Percentiles rank a stretch among this genome's conserved stretches.
phyloP scores from a whole-genome alignment of 148 eudicot species.

The Camellia sinensis region DNA sequence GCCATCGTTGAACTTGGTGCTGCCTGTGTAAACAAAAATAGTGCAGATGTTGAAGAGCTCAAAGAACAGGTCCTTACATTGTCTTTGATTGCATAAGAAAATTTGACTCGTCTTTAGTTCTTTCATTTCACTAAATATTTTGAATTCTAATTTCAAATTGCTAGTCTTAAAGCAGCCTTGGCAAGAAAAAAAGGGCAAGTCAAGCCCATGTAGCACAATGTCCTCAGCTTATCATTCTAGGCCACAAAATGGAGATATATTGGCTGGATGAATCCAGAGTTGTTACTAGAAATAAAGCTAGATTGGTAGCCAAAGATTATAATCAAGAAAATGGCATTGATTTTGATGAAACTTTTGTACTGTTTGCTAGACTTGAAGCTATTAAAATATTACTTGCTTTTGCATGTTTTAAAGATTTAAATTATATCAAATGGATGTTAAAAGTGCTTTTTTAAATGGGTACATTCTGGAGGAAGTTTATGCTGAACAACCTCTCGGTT shows the following conservation, averaged over 20 bases:
- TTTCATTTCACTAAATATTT: neutral
- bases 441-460: no score
- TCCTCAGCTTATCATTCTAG: conserved; percentile 48
- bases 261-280: neutral
- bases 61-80: conserved; percentile 71
- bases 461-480: no score
- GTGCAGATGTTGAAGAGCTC: conserved; percentile 84
- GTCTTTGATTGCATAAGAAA: neutral
- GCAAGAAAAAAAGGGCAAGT: conserved; percentile 69
- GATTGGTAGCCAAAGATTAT: no score
- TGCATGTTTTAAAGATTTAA: no score
- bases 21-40: conserved; percentile 80
- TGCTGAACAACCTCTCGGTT: no score
- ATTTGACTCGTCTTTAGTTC: neutral
- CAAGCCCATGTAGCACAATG: conserved; percentile 39
- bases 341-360: no score
- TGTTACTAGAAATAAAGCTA: no score
- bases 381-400: no score
- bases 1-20: conserved; percentile 98
- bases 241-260: conserved; percentile 30
- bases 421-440: no score
- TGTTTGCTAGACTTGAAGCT: no score
- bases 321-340: no score
- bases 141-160: conserved; percentile 46
- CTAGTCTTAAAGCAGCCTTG: conserved; percentile 82